Conservation (phyloP, 371 early-diverging fungal species). For the Neoconidiobolus thromboides region DNA sequence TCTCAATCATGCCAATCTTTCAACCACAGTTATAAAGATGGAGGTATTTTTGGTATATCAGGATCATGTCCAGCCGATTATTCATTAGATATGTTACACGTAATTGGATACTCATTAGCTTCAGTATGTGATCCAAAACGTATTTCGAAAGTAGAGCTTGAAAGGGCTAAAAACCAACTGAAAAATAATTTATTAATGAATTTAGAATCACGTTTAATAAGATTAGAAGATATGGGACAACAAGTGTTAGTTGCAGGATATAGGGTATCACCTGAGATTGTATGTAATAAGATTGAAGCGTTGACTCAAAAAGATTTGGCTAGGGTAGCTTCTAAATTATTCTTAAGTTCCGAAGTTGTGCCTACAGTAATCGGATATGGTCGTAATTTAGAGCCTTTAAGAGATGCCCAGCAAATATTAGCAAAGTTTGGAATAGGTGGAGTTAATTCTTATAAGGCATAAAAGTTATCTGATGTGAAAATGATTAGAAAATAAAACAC, state of each 20-base stretch:
- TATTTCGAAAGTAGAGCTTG: slow-evolving; percentile 39
- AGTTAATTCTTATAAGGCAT: too few relatives aligned
- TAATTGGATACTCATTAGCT: slow-evolving; percentile 65
- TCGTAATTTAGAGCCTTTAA: neutral
- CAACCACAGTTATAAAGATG: slow-evolving; percentile 76
- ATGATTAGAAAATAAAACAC: too few relatives aligned
- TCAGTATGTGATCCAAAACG: slow-evolving; percentile 30
- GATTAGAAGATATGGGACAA: slow-evolving; percentile 85
- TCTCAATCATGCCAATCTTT: slow-evolving; percentile 83
- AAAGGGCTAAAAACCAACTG: slow-evolving; percentile 87
- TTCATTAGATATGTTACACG: slow-evolving; percentile 44
- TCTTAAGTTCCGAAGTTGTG: neutral
- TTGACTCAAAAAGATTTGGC: slow-evolving; percentile 48
- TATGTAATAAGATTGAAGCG: slow-evolving; percentile 51
- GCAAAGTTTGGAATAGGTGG: slow-evolving; percentile 4
- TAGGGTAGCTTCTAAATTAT: slow-evolving; percentile 25
- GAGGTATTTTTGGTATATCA: slow-evolving; percentile 82
- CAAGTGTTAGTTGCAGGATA: slow-evolving; percentile 68
- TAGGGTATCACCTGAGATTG: slow-evolving; percentile 53
- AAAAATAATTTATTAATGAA: slow-evolving; percentile 82
- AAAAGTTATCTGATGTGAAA: too few relatives aligned
- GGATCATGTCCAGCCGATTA: slow-evolving; percentile 63
- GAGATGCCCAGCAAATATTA: neutral
- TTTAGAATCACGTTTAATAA: slow-evolving; percentile 76
- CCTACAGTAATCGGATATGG: neutral